Evolutionary conservation across 2,329 filamentous ascomycete genomes (phyloP), one percentile per base, ranked within the genome.

Genomic region (Aspergillus sp.): DNA sequence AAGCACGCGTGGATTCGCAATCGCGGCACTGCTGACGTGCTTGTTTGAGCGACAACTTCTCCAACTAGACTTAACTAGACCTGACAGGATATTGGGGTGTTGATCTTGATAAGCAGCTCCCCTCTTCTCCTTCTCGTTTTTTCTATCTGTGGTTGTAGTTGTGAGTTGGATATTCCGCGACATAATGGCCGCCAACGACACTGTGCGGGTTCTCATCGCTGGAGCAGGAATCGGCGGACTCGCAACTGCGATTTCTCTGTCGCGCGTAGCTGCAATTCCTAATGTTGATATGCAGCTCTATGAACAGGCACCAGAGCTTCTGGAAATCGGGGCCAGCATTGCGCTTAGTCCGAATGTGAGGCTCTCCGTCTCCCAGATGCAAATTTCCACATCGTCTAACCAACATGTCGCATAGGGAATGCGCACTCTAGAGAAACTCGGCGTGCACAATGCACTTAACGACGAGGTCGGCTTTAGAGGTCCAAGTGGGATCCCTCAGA

Each of bases 141-240:
- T 21, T 44, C 19, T 19, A 19, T 19, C 19, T 19, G 19, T 19
- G 23, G 3, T 31, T 31, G 27, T 4, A 9, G 27, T 14, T 9
- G 43, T 23, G 40, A 45, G 5, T 25, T 23, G 19, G 6, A 21
- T 41, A 4, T 14, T 2, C 11, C 7, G 21, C 23, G 11, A 35
- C 27, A 21, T 21, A 35, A 56, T 56, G 54, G 19, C 46, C n/a
- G 23, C 23, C 5, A 40, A 25, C 12, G 17, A 45, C 11, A 14
- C 31, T 3, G 2, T 81, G 48, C 68, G 73, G 8, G 70, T 83
- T 6, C 76, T 79, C 40, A 80, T 84, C 45, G 70, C 78, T 3
- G 81, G 81, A 27, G 81, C 79, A 23, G 81, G 81, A 19, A 82
- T 84, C 41, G 79, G 53, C 74, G n/a, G 81, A 0, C 74, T 83